Base-by-base conservation (phyloP, 306 rosid species). In the Fragaria nilgerrensis region DNA sequence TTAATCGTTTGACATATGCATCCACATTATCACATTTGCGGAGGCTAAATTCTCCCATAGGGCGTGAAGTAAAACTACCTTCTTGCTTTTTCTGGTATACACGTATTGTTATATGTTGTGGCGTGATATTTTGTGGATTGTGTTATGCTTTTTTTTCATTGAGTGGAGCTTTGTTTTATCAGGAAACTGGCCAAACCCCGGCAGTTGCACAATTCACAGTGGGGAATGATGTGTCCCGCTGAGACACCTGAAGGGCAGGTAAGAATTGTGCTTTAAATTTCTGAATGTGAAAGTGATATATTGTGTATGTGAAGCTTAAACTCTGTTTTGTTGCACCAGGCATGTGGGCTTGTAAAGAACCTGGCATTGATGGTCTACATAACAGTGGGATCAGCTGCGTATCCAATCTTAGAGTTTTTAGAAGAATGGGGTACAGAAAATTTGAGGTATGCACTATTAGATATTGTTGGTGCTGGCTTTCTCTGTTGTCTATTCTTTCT, bases 151-250 rank as follows among this genome's bases (percentile, higher is more conserved):
- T 68, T 70, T 67, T 73, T 68, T 70, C 68, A 75, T 77, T 58
- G n/a, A 58, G 45, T 67, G 68, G 50, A 71, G 27, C 45, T 43
- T 74, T 65, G 70, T 80, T 70, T 20, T 81, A 61, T 78, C 84
- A 95, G 97, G 99, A 95, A 95, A 84, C 83, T 95, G 92, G 97
- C 99, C 56, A 95, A 95, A 76, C 99, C 99, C 27, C 86, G 99
- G 5, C 99, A 95, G 82, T 80, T 90, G 84, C 99, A 95, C 78
- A 95, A 95, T 84, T 95, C 99, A 16, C 99, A 95, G 73, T 95
- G 99, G 97, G 99, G 99, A 85, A 95, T 95, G 99, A 95, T 95
- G 99, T 95, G 99, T 87, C 99, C 99, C 1, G 99, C 99, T 79
- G 99, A 95, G 89, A 95, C 99, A 75, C 99, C 97, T 13, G 97